Conservation (phyloP, 805 yeast genomes). For the Wickerhamomyces chambardii region DNA sequence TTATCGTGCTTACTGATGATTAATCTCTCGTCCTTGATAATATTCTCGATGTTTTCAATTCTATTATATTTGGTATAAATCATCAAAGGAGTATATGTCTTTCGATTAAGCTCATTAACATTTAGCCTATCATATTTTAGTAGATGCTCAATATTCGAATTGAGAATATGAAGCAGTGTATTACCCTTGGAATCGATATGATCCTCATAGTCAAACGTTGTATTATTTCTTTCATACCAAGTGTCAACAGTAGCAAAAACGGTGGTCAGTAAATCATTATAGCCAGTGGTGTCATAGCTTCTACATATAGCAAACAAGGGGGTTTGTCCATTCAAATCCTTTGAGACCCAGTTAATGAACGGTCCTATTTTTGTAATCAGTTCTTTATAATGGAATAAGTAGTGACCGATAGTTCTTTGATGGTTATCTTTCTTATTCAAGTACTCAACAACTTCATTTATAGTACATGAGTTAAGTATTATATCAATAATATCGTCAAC, state of each 20-base stretch:
- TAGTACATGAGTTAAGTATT: slow-evolving; percentile 30
- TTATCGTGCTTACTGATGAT: slow-evolving; percentile 25
- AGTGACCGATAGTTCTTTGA: slow-evolving; percentile 65
- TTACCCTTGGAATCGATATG: slow-evolving; percentile 74
- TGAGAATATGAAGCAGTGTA: slow-evolving; percentile 65
- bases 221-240: slow-evolving; percentile 28
- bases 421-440: slow-evolving; percentile 40
- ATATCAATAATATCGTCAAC: slow-evolving; percentile 37
- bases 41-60: slow-evolving; percentile 40
- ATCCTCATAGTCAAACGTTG: slow-evolving; percentile 35
- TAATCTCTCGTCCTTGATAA: slow-evolving; percentile 42
- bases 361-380: slow-evolving; percentile 47
- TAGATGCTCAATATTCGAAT: slow-evolving; percentile 34
- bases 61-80: slow-evolving; percentile 64
- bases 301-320: slow-evolving; percentile 71
- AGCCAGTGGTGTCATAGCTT: slow-evolving; percentile 70
- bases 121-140: slow-evolving; percentile 29
- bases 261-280: slow-evolving; percentile 34
- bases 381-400: slow-evolving; percentile 46
- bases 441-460: slow-evolving; percentile 37
- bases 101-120: slow-evolving; percentile 52
- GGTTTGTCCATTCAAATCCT: slow-evolving; percentile 63
- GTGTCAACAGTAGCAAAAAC: slow-evolving; percentile 34
- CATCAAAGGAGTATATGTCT: slow-evolving; percentile 62
- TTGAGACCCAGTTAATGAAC: slow-evolving; percentile 57